Conservation (phyloP, 192 early-diverging fungal genomes). For the Coemansia sp. region DNA sequence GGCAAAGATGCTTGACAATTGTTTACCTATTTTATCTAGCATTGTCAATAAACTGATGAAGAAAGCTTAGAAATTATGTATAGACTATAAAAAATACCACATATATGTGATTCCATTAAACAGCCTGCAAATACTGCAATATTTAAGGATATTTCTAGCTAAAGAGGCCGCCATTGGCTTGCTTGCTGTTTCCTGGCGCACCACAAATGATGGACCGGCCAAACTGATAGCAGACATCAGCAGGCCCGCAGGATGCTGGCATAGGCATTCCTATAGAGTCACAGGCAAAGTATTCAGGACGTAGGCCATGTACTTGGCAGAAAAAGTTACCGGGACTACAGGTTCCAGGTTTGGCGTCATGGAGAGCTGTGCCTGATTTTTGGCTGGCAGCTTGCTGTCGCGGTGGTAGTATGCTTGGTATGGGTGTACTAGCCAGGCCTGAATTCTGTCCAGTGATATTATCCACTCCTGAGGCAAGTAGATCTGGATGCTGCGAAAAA, state of each 20-base stretch:
- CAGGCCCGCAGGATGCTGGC: slow-evolving; percentile 30
- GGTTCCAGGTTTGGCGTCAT: background rate
- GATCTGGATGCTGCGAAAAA: slow-evolving; percentile 23
- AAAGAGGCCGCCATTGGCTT: background rate
- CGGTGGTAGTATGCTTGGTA: background rate
- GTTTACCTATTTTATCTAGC: too few species aligned
- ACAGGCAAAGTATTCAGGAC: slow-evolving; percentile 41
- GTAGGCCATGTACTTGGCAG: slow-evolving; percentile 32
- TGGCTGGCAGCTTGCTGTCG: background rate
- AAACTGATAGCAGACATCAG: slow-evolving; percentile 41
- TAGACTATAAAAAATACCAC: too few species aligned
- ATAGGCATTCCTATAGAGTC: slow-evolving; percentile 28
- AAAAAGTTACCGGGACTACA: slow-evolving; percentile 39
- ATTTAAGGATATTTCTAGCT: background rate
- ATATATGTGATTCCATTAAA: too few species aligned
- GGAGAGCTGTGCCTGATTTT: background rate
- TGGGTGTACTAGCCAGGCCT: background rate
- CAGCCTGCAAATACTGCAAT: too few species aligned
- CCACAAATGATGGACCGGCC: slow-evolving; percentile 33
- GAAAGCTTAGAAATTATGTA: too few species aligned
- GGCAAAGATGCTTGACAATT: too few species aligned
- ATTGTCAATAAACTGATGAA: too few species aligned
- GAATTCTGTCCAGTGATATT: background rate
- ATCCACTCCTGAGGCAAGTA: background rate
- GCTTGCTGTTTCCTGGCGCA: slow-evolving; percentile 12